A percentile compares a stretch with the other conserved stretches of the same genome.
These are phyloP conservation scores for Ustilago trichophora DNA, from an alignment of 1,284 basidiomycete genomes.

Conservation along the genomic window DNA sequence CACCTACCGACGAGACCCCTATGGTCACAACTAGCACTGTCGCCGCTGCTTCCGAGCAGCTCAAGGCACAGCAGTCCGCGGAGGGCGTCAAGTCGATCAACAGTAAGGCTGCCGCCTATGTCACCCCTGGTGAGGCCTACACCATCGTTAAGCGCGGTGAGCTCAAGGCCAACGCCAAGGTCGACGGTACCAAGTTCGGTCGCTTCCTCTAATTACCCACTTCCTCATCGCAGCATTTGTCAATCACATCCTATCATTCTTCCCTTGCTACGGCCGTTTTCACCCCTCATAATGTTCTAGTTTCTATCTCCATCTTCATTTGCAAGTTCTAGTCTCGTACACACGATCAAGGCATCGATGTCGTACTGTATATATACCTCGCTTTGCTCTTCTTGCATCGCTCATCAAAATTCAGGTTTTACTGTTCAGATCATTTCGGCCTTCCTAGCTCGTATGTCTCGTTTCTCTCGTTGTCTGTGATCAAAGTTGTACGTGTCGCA, in stretches of 20 bases:
- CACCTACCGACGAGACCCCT: slow-evolving; percentile 44
- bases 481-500: no score
- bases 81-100: slow-evolving; percentile 44
- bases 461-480: no score
- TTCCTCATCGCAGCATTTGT: slow-evolving; percentile 12
- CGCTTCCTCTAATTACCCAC: slow-evolving; percentile 20
- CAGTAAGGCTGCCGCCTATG: slow-evolving; percentile 51
- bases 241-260: neutral
- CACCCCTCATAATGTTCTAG: neutral
- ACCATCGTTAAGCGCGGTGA: slow-evolving; percentile 54
- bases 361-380: slow-evolving; percentile 30
- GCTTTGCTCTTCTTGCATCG: slow-evolving; percentile 4
- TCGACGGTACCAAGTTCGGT: slow-evolving; percentile 49
- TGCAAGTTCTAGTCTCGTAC: slow-evolving; percentile 9
- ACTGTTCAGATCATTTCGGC: neutral
- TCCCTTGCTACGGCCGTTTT: neutral
- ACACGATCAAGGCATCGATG: slow-evolving; percentile 1
- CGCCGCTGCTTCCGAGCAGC: slow-evolving; percentile 45
- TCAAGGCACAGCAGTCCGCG: slow-evolving; percentile 39
- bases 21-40: slow-evolving; percentile 33
- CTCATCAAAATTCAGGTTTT: slow-evolving; percentile 8
- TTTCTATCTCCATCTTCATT: slow-evolving; percentile 3
- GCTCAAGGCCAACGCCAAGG: slow-evolving; percentile 50
- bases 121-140: slow-evolving; percentile 62
- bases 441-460: no score